Evolutionary conservation across 2,329 filamentous ascomycete genomes (phyloP).

Genomic region (Venturia oleaginea): DNA sequence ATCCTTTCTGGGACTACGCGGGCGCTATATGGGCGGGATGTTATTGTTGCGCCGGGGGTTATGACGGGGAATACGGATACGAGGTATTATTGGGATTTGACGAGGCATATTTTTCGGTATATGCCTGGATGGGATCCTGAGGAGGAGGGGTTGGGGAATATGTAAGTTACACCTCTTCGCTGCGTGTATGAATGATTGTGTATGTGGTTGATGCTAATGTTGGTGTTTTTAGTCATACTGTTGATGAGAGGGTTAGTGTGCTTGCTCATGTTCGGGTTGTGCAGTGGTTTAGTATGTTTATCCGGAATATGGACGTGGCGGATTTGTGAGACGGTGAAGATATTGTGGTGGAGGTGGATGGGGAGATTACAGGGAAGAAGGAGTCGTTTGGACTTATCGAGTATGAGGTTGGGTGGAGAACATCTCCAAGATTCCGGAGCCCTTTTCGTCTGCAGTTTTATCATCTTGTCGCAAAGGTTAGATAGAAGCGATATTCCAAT

Average conservation of each 20-base stretch:
- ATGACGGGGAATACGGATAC: constrained; percentile 49
- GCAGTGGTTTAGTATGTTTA: constrained; percentile 11
- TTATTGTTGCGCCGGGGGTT: constrained; percentile 32
- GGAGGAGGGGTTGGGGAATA: constrained; percentile 29
- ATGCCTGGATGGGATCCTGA: constrained; percentile 36
- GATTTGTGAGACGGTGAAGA: not conserved
- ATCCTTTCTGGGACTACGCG: constrained; percentile 16
- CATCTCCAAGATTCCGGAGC: too few species aligned
- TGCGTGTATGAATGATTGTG: too few species aligned
- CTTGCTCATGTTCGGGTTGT: constrained; percentile 28
- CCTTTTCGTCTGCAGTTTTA: too few species aligned
- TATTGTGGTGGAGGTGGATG: too few species aligned
- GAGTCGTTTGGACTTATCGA: too few species aligned
- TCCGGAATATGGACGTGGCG: constrained; percentile 11
- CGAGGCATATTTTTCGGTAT: constrained; percentile 45
- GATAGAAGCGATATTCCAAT: too few species aligned
- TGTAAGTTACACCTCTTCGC: too few species aligned
- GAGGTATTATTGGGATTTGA: constrained; percentile 43
- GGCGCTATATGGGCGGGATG: constrained; percentile 3
- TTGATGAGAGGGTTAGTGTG: constrained; percentile 40
- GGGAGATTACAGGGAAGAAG: too few species aligned
- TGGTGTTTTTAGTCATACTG: constrained; percentile 30
- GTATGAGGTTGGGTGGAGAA: too few species aligned
- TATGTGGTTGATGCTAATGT: too few species aligned
- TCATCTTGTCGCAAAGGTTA: too few species aligned